phyloP scores from a whole-genome alignment of 2,329 filamentous ascomycete species.

The Aspergillus neotritici region DNA sequence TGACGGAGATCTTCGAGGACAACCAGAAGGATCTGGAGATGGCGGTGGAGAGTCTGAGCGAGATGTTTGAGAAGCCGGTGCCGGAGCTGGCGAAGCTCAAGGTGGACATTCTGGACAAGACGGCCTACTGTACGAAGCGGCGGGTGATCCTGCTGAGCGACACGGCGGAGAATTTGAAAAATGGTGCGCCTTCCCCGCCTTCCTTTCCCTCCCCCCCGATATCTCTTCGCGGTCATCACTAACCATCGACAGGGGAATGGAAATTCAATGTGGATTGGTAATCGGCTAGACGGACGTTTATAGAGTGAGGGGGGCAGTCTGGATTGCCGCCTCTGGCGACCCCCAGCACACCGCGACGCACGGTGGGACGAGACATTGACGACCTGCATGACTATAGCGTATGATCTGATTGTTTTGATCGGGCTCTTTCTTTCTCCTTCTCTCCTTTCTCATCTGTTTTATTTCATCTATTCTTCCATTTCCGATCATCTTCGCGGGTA shows the following conservation, averaged over 20 bases:
- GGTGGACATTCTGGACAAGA: conserved; percentile 98
- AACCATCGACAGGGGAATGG: conserved; percentile 36
- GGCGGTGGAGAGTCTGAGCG: conserved; percentile 92
- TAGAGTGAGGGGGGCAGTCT: conserved; percentile 13
- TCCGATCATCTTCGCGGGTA: no score
- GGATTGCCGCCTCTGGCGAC: no score
- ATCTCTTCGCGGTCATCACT: neutral
- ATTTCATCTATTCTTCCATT: no score
- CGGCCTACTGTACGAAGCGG: conserved; percentile 89
- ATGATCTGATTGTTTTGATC: neutral
- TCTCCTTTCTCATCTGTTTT: no score
- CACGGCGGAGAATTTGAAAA: conserved; percentile 85
- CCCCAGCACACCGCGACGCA: no score
- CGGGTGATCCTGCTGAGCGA: conserved; percentile 84
- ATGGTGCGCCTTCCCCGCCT: conserved; percentile 54
- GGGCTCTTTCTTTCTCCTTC: no score
- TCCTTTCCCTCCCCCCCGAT: neutral
- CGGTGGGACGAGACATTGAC: conserved; percentile 14
- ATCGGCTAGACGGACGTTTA: conserved; percentile 9
- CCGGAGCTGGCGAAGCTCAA: conserved; percentile 78
- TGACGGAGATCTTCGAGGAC: conserved; percentile 96
- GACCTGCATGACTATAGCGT: conserved; percentile 18
- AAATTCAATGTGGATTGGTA: conserved; percentile 42
- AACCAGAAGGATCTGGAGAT: conserved; percentile 98
- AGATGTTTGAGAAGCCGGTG: conserved; percentile 99